phyloP scores from a whole-genome alignment of 805 yeast genomes.

The Groenewaldozyma salmanticensis region DNA sequence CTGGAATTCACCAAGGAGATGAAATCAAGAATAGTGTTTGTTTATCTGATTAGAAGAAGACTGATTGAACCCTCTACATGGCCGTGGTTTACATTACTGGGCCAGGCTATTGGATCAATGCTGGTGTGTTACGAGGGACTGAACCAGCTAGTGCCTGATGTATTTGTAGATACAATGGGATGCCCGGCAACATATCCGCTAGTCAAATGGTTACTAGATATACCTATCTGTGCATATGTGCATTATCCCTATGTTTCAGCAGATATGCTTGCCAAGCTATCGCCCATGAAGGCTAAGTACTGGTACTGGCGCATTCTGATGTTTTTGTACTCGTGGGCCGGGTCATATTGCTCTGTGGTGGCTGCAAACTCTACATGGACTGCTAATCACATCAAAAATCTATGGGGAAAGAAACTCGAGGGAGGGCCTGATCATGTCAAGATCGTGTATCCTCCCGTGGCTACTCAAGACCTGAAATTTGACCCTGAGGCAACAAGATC shows the following conservation, averaged over 20 bases:
- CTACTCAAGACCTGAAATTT: conserved; percentile 45
- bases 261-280: conserved; percentile 58
- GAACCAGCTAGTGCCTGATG: conserved; percentile 60
- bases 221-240: conserved; percentile 82
- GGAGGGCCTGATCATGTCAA: conserved; percentile 21
- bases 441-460: conserved; percentile 84
- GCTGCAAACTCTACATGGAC: conserved; percentile 93
- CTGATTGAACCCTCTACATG: conserved; percentile 64
- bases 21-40: conserved; percentile 45
- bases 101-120: conserved; percentile 79
- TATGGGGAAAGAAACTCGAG: conserved; percentile 46
- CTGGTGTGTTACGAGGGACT: conserved; percentile 64
- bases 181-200: conserved; percentile 78
- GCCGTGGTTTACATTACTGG: conserved; percentile 71
- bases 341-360: conserved; percentile 54
- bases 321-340: conserved; percentile 53
- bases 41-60: conserved; percentile 46
- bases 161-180: conserved; percentile 94
- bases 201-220: conserved; percentile 42
- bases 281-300: conserved; percentile 30
- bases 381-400: conserved; percentile 51
- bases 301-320: conserved; percentile 66
- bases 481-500: conserved; percentile 18
- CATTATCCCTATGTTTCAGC: conserved; percentile 87
- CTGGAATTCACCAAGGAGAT: conserved; percentile 39